Percentiles rank a stretch among this genome's conserved stretches.
These are phyloP conservation scores for Deuterostichococcus epilithicus DNA, from an alignment of 139 green algal species.

Conservation along the genomic window DNA sequence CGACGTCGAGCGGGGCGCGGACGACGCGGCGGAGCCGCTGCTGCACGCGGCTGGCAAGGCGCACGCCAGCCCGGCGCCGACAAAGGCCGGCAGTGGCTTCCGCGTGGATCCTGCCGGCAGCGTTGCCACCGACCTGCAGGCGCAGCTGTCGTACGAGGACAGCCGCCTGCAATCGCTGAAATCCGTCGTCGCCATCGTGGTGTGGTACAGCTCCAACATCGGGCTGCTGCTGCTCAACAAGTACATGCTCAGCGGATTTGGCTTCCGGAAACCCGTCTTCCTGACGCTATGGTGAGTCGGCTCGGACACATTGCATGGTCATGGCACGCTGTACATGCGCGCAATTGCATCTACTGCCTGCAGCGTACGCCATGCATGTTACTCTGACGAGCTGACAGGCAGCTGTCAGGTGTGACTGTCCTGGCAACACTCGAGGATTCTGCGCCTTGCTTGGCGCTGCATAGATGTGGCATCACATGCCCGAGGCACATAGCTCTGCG, in stretches of 20 bases:
- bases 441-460: no score
- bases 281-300: conserved; percentile 69
- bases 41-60: not conserved
- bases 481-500: no score
- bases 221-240: conserved; percentile 93
- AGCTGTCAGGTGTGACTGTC: no score
- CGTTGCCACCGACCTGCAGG: no score
- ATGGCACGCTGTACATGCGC: not conserved
- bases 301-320: no score
- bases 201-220: conserved; percentile 86
- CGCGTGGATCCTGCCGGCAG: not conserved
- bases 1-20: not conserved
- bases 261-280: conserved; percentile 77
- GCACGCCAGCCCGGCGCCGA: not conserved
- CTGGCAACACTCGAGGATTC: no score
- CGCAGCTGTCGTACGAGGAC: not conserved
- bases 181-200: not conserved
- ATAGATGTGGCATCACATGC: no score
- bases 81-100: not conserved
- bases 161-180: not conserved
- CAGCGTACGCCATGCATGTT: no score
- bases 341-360: no score
- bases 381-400: no score
- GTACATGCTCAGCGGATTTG: conserved; percentile 72
- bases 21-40: not conserved